These are phyloP conservation scores for Boletellus deceptivus DNA, from an alignment of 1,284 basidiomycete genomes.

Conservation along the genomic window DNA sequence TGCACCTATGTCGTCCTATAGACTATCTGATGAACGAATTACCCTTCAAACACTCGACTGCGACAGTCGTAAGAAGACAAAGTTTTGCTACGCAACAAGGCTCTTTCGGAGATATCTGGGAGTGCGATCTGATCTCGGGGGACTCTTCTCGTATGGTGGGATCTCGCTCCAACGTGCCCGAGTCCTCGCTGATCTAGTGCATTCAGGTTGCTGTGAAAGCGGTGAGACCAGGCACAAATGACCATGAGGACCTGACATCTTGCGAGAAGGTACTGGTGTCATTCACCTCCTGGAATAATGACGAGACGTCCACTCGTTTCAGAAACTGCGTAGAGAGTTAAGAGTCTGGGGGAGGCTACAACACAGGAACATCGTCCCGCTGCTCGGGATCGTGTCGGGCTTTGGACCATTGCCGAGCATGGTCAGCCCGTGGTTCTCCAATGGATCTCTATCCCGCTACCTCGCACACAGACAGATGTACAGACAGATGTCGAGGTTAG, in stretches of 20 bases:
- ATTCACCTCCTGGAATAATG: background rate
- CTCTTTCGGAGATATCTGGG: slow-evolving; percentile 28
- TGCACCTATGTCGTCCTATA: slow-evolving; percentile 1
- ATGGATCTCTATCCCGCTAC: slow-evolving; percentile 27
- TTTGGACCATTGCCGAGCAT: slow-evolving; percentile 21
- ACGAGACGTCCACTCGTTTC: background rate
- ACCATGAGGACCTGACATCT: background rate
- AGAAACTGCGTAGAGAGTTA: slow-evolving; percentile 30
- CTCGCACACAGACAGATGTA: background rate
- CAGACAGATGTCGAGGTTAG: background rate
- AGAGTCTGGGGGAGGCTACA: slow-evolving; percentile 21
- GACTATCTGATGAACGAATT: slow-evolving; percentile 10
- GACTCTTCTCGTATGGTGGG: slow-evolving; percentile 9
- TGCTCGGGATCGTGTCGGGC: slow-evolving; percentile 25
- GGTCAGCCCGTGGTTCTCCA: slow-evolving; percentile 31
- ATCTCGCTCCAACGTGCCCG: background rate
- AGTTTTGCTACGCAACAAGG: slow-evolving; percentile 12
- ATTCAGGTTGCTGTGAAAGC: slow-evolving; percentile 27
- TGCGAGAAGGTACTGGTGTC: slow-evolving; percentile 15
- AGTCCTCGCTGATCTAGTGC: background rate
- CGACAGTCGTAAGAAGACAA: slow-evolving; percentile 12
- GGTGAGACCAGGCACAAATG: slow-evolving; percentile 6
- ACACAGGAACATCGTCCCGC: slow-evolving; percentile 29
- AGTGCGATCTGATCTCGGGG: slow-evolving; percentile 20
- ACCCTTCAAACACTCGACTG: slow-evolving; percentile 6